Base-by-base conservation (phyloP, 2,329 filamentous ascomycete species). In the Neofusicoccum sp. region DNA sequence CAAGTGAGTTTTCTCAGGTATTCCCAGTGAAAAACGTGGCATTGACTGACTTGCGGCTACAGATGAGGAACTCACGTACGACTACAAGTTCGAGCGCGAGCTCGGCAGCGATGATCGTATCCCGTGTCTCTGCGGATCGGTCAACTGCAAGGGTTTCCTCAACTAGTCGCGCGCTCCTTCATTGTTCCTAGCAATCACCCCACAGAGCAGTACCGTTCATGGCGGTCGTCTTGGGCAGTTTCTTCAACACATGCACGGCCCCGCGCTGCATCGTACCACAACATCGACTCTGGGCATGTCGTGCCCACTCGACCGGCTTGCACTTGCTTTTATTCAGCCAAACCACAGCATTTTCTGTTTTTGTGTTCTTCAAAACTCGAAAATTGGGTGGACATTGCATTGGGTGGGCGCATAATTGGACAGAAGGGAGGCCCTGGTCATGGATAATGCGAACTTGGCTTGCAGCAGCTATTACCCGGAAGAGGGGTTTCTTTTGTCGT, bases 51-150 rank as follows among this genome's bases (percentile, higher is more conserved):
- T 8, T n/a, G 28, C 33, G 2, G 58, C 37, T 60, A 66, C 73
- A 99, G 95, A 97, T 76, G 95, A 99, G 80, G 95, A 99, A 83
- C 88, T 99, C 76, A 99, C 95, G 2, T 99, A 99, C 81, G 95
- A 99, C 82, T 99, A 99, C 85, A 99, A 99, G 79, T 99, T 99
- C 77, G 95, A 99, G 81, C 91, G 95, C 71, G 95, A 99, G 79
- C 92, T 96, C 73, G 93, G 93, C 72, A 96, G 92, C 70, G 87
- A 93, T 67, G 95, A 99, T 77, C 92, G 95, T 67, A 97, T 99
- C 71, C 95, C 95, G 56, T 99, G 95, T 82, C 88, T 99, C 56
- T 99, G 95, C 78, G 95, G 95, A 65, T 97, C 94, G 47, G 88
- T 93, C 34, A 93, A 92, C 52, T 99, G 95, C 83, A 99, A 99